A percentile compares a stretch with the other conserved stretches of the same genome.
These are phyloP conservation scores for Houttuynia cordata DNA, from an alignment of 164 flowering plant genomes.

Conservation along the genomic window DNA sequence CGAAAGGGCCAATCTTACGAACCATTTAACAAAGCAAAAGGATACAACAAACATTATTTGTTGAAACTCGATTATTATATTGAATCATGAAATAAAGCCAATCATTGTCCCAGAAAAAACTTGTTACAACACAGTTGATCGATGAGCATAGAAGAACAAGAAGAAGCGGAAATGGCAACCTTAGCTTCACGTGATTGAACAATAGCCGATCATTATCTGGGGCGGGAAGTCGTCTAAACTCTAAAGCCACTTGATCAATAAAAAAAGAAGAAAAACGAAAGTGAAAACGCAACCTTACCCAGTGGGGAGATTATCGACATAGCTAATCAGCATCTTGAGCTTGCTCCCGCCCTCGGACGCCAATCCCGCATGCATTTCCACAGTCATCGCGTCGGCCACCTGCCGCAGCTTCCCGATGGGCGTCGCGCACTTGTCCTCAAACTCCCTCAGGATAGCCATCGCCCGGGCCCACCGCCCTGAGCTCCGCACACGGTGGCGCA, in stretches of 20 bases:
- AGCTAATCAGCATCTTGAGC: conserved; percentile 95
- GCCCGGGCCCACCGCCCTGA: conserved; percentile 50
- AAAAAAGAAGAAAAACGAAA: background rate
- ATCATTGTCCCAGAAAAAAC: background rate
- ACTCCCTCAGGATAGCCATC: conserved; percentile 54
- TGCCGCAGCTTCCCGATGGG: conserved; percentile 57
- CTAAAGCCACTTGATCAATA: too few relatives aligned
- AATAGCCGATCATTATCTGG: background rate
- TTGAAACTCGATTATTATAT: background rate
- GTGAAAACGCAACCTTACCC: conserved; percentile 35
- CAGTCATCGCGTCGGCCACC: conserved; percentile 88
- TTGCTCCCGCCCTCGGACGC: conserved; percentile 93
- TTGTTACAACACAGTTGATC: background rate
- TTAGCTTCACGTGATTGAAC: background rate
- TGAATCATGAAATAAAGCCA: background rate
- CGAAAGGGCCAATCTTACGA: too few relatives aligned
- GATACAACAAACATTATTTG: too few relatives aligned
- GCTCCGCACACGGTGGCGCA: conserved; percentile 47
- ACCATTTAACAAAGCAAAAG: too few relatives aligned
- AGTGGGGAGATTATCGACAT: conserved; percentile 81
- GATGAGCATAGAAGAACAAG: background rate
- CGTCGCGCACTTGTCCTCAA: conserved; percentile 64
- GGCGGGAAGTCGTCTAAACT: background rate
- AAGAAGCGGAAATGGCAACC: background rate
- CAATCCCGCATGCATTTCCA: conserved; percentile 95